Conservation (phyloP, 2,329 filamentous ascomycete genomes). For the Colletotrichum sansevieriae region DNA sequence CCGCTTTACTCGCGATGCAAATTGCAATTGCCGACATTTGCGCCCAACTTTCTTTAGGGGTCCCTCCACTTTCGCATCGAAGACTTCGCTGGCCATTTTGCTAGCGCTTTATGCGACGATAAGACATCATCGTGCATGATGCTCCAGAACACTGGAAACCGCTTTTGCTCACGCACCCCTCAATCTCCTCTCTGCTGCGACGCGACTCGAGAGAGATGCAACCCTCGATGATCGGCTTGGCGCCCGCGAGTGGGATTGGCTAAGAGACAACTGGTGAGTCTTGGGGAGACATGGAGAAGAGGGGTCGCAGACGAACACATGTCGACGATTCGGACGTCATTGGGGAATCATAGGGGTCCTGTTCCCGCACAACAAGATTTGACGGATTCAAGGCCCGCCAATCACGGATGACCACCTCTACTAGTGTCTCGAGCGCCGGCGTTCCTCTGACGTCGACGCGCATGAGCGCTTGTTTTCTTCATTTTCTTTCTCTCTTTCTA, state of each 20-base stretch:
- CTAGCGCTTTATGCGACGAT: constrained; percentile 15
- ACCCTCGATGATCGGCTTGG: no score
- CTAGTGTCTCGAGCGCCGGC: neutral
- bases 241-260: no score
- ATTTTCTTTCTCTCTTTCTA: neutral
- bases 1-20: neutral
- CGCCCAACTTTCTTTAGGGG: neutral
- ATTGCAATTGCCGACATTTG: constrained; percentile 6
- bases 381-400: neutral
- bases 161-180: neutral
- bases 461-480: constrained; percentile 23
- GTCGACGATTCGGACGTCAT: constrained; percentile 32
- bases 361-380: constrained; percentile 1
- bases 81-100: neutral
- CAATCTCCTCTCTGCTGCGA: constrained; percentile 5
- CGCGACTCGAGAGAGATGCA: neutral
- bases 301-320: neutral
- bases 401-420: neutral
- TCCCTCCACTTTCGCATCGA: neutral
- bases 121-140: constrained; percentile 36
- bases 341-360: constrained; percentile 37
- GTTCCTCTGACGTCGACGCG: constrained; percentile 35
- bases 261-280: no score
- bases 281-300: neutral
- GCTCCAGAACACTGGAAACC: neutral